A percentile compares a stretch with the other conserved stretches of the same genome.
phyloP scores from a whole-genome alignment of 768 basidiomycete species.

The Leccinum sublutescens region DNA sequence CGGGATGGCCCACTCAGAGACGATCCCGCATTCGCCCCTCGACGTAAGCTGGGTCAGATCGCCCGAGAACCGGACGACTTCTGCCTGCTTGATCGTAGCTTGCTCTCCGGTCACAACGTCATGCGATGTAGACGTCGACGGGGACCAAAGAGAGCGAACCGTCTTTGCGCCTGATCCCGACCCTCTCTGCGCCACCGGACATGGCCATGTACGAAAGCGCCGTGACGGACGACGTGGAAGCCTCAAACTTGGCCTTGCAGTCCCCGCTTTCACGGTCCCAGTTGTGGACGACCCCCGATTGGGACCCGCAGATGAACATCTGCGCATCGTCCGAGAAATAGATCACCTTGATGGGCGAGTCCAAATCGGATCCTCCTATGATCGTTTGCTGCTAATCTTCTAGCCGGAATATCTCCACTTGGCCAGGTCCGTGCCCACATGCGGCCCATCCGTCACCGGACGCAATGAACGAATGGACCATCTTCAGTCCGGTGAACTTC shows the following conservation, averaged over 20 bases:
- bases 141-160: conserved; percentile 17
- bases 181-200: background rate
- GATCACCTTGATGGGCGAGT: conserved; percentile 1
- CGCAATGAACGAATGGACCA: background rate
- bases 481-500: conserved; percentile 13
- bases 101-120: conserved; percentile 3
- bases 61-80: conserved; percentile 10
- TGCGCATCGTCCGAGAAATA: conserved; percentile 16
- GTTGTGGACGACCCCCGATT: conserved; percentile 10
- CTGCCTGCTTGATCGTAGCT: conserved; percentile 1
- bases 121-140: conserved; percentile 14
- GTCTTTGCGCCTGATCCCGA: conserved; percentile 21
- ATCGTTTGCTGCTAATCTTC: background rate
- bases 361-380: background rate
- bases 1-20: conserved; percentile 9
- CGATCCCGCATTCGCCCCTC: conserved; percentile 5
- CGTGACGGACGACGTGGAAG: conserved; percentile 13
- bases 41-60: conserved; percentile 6
- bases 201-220: conserved; percentile 11
- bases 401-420: conserved; percentile 4
- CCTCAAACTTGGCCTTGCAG: conserved; percentile 9
- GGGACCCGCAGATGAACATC: conserved; percentile 20
- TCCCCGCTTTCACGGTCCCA: conserved; percentile 21
- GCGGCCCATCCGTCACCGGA: conserved; percentile 12
- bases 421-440: conserved; percentile 4